These are phyloP conservation scores for Starmerella vitae DNA, from an alignment of 805 yeast genomes.

Conservation along the genomic window DNA sequence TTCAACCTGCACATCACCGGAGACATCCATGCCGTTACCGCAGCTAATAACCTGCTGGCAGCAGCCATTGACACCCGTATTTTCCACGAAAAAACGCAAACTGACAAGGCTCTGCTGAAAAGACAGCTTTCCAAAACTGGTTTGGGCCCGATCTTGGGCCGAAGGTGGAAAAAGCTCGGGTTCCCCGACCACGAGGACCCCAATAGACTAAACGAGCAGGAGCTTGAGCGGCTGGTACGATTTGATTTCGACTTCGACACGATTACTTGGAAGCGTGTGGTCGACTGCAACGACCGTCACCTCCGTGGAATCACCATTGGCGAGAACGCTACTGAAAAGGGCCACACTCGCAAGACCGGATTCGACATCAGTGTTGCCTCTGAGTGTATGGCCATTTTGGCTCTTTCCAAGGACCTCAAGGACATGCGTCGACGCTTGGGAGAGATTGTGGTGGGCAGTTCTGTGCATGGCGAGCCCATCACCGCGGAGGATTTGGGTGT, in stretches of 20 bases:
- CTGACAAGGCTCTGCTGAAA: slow-evolving; percentile 57
- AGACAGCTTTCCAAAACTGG: slow-evolving; percentile 69
- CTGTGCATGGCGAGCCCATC: slow-evolving; percentile 59
- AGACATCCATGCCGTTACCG: slow-evolving; percentile 91
- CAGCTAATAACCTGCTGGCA: slow-evolving; percentile 84
- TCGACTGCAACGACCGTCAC: slow-evolving; percentile 87
- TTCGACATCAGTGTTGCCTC: slow-evolving; percentile 94
- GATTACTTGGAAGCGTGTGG: slow-evolving; percentile 84
- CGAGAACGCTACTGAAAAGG: slow-evolving; percentile 86
- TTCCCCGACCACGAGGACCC: slow-evolving; percentile 36
- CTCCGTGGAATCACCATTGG: slow-evolving; percentile 82
- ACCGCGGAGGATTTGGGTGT: slow-evolving; percentile 91
- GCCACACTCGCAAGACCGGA: slow-evolving; percentile 71
- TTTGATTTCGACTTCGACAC: slow-evolving; percentile 81
- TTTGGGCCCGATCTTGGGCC: slow-evolving; percentile 67
- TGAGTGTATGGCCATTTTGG: slow-evolving; percentile 91
- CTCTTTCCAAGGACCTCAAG: slow-evolving; percentile 59
- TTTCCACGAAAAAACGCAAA: slow-evolving; percentile 86
- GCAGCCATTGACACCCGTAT: slow-evolving; percentile 96
- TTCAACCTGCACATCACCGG: slow-evolving; percentile 96
- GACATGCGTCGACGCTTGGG: slow-evolving; percentile 87
- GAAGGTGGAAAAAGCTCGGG: slow-evolving; percentile 68
- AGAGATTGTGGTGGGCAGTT: slow-evolving; percentile 75
- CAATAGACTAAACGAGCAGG: slow-evolving; percentile 66
- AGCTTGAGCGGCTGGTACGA: slow-evolving; percentile 59